Conservation (phyloP, 768 basidiomycete species). For the Pleurotus sapidus region DNA sequence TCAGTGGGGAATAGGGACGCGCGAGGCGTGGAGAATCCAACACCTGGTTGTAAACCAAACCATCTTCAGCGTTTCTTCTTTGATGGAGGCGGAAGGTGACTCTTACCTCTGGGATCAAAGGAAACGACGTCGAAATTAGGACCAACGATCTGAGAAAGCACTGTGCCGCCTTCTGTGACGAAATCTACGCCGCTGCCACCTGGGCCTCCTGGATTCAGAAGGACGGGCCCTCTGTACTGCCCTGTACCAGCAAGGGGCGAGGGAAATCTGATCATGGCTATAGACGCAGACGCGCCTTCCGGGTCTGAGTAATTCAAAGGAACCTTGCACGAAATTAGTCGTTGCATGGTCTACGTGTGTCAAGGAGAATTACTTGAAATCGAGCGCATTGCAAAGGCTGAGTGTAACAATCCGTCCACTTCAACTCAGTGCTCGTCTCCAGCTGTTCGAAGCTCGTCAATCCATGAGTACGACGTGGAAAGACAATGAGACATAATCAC, state of each 20-base stretch:
- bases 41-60: conserved; percentile 18
- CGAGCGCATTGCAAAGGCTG: too few species aligned
- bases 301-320: conserved; percentile 44
- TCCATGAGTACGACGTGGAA: not conserved
- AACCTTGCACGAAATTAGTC: conserved; percentile 25
- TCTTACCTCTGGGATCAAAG: conserved; percentile 45
- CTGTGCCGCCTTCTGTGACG: conserved; percentile 17
- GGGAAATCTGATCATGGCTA: conserved; percentile 39
- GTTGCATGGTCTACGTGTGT: too few species aligned
- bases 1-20: conserved; percentile 31
- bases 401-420: too few species aligned
- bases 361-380: too few species aligned
- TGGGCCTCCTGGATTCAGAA: conserved; percentile 47
- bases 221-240: conserved; percentile 39
- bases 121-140: conserved; percentile 42
- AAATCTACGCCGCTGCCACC: conserved; percentile 39
- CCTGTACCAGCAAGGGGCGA: conserved; percentile 22
- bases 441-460: too few species aligned
- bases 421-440: too few species aligned
- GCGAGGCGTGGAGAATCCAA: conserved; percentile 29
- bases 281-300: conserved; percentile 29
- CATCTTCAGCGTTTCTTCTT: not conserved
- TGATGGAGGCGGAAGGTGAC: not conserved
- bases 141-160: conserved; percentile 31
- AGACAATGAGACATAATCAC: too few species aligned